Evolutionary conservation across 23 red algal genomes (phyloP).

Genomic region (Agarophyton chilense): DNA sequence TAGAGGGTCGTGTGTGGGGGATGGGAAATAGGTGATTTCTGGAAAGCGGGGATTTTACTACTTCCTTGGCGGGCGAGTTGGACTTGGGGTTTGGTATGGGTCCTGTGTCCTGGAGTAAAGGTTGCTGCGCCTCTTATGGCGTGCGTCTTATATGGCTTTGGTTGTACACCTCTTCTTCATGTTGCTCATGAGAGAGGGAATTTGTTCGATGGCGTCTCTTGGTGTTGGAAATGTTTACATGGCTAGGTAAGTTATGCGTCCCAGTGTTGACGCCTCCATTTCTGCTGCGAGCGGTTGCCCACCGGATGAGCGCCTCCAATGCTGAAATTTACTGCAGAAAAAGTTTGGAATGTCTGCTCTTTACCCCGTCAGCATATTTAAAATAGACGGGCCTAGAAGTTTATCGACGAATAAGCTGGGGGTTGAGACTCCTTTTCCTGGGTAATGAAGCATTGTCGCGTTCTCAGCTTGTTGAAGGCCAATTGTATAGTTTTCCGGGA

Average conservation of each 20-base stretch:
- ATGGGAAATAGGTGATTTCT: no score
- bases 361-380: not conserved
- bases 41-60: no score
- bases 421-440: not conserved
- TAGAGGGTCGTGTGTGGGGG: no score
- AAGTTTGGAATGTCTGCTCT: not conserved
- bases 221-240: not conserved
- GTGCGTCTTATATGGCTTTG: no score
- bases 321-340: not conserved
- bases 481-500: not conserved
- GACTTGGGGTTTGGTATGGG: no score
- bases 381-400: not conserved
- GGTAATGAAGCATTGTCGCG: not conserved
- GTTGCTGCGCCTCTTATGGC: no score
- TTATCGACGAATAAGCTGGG: not conserved
- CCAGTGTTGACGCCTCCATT: not conserved
- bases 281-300: not conserved
- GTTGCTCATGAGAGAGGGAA: no score
- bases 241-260: not conserved
- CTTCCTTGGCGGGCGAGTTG: no score
- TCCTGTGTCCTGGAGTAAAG: no score
- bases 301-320: not conserved
- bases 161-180: no score
- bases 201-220: not conserved
- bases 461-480: not conserved